These are phyloP conservation scores for Aurifilum marmelostoma DNA, from an alignment of 2,329 filamentous ascomycete genomes.

Conservation along the genomic window DNA sequence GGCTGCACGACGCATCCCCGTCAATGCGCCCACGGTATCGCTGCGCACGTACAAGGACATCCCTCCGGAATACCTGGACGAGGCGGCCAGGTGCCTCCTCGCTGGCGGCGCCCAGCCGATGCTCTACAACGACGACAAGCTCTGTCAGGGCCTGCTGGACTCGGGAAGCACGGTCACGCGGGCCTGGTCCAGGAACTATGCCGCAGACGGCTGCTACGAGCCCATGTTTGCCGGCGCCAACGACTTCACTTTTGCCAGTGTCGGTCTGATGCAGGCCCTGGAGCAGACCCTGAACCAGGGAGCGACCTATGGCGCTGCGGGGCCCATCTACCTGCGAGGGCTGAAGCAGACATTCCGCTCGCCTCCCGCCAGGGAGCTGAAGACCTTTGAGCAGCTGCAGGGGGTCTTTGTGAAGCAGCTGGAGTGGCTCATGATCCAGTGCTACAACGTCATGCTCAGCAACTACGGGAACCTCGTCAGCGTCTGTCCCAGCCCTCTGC, in stretches of 20 bases:
- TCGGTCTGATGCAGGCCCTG: slow-evolving; percentile 4
- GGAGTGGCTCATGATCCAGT: slow-evolving; percentile 17
- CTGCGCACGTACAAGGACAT: slow-evolving; percentile 22
- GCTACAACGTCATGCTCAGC: slow-evolving; percentile 20
- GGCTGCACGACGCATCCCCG: slow-evolving; percentile 23
- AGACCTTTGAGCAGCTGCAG: slow-evolving; percentile 17
- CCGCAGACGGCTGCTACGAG: slow-evolving; percentile 25
- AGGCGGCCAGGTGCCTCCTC: slow-evolving; percentile 22
- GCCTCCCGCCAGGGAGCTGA: slow-evolving; percentile 4
- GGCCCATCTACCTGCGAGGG: slow-evolving; percentile 16
- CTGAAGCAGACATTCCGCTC: slow-evolving; percentile 24
- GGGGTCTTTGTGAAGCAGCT: slow-evolving; percentile 21
- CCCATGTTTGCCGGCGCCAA: slow-evolving; percentile 6
- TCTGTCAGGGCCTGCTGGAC: slow-evolving; percentile 16
- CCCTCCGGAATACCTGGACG: slow-evolving; percentile 9
- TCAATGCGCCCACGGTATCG: slow-evolving; percentile 24
- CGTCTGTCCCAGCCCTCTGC: slow-evolving; percentile 22
- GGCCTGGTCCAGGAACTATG: slow-evolving; percentile 20
- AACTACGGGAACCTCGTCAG: slow-evolving; percentile 18
- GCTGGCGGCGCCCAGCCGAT: slow-evolving; percentile 22
- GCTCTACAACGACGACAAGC: slow-evolving; percentile 25
- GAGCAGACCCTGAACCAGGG: slow-evolving; percentile 18
- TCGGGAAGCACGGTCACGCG: slow-evolving; percentile 16
- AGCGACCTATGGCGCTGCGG: slow-evolving; percentile 15
- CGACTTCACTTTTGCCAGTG: slow-evolving; percentile 6